Evolutionary conservation across 2,329 filamentous ascomycete genomes (phyloP).

Genomic region (Alternaria solani): DNA sequence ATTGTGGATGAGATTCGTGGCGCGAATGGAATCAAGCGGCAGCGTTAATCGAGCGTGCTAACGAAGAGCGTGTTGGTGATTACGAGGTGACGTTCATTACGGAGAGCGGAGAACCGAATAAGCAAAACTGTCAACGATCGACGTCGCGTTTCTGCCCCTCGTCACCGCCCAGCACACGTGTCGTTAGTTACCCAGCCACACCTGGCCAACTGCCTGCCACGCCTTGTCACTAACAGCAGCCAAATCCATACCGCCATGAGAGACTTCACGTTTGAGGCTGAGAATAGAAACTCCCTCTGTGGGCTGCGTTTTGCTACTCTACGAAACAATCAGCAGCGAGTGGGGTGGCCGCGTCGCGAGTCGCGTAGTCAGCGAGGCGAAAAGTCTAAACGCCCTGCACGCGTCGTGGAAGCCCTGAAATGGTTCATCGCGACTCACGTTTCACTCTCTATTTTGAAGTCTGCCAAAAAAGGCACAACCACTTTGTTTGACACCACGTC

Average conservation of each 20-base stretch:
- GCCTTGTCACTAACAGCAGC: constrained; percentile 12
- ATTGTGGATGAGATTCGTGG: background rate
- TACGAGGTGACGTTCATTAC: constrained; percentile 22
- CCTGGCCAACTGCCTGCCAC: constrained; percentile 1
- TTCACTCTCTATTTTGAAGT: constrained; percentile 4
- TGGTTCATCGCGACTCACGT: constrained; percentile 18
- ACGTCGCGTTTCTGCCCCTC: constrained; percentile 8
- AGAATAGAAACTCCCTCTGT: constrained; percentile 9
- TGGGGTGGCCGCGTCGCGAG: constrained; percentile 11
- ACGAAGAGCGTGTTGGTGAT: constrained; percentile 13
- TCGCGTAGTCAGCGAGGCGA: constrained; percentile 10
- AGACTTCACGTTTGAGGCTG: constrained; percentile 1
- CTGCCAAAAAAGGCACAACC: constrained; percentile 1
- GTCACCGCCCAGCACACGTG: constrained; percentile 14
- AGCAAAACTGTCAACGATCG: constrained; percentile 13
- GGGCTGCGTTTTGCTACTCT: constrained; percentile 4
- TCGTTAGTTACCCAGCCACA: constrained; percentile 1
- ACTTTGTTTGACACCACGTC: constrained; percentile 10
- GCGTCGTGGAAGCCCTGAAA: constrained; percentile 15
- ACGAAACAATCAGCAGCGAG: constrained; percentile 4
- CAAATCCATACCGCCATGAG: constrained; percentile 1
- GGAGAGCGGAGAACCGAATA: constrained; percentile 24
- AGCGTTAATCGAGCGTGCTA: constrained; percentile 10
- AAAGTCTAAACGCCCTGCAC: constrained; percentile 6
- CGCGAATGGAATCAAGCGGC: constrained; percentile 2